Conservation (phyloP, 2,329 filamentous ascomycete species). For the Rhinocladiella mackenziei region DNA sequence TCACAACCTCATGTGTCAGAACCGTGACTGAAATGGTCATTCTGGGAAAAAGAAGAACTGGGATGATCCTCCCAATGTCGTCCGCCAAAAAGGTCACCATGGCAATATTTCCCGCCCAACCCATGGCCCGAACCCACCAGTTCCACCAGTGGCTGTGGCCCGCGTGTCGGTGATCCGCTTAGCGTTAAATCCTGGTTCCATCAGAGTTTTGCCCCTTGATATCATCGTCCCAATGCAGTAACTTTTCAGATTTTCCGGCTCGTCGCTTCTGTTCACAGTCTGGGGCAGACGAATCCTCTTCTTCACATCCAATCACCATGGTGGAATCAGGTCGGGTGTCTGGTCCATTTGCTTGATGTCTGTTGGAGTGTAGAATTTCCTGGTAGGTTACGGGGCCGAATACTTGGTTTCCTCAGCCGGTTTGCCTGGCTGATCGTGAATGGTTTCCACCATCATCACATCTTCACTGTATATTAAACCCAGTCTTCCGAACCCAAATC, state of each 20-base stretch:
- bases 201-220: constrained; percentile 3
- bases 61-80: background rate
- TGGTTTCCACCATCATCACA: too few relatives aligned
- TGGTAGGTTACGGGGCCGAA: too few relatives aligned
- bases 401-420: too few relatives aligned
- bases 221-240: constrained; percentile 20
- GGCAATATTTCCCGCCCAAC: background rate
- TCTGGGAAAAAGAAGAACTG: background rate
- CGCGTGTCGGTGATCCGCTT: constrained; percentile 15
- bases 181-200: constrained; percentile 11
- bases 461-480: too few relatives aligned
- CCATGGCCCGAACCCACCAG: too few relatives aligned
- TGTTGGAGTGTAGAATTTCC: background rate
- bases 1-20: too few relatives aligned
- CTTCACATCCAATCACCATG: too few relatives aligned
- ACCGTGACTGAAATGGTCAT: too few relatives aligned
- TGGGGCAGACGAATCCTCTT: background rate
- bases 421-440: too few relatives aligned
- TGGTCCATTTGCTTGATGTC: constrained; percentile 3
- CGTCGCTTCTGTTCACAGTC: constrained; percentile 1
- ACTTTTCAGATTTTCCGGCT: constrained; percentile 10
- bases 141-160: constrained; percentile 10
- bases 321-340: constrained; percentile 5
- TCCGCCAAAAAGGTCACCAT: background rate
- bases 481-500: too few relatives aligned